Evolutionary conservation across 2,329 filamentous ascomycete species (phyloP).

Genomic region (Nothophaeocryptopus gaeumannii): DNA sequence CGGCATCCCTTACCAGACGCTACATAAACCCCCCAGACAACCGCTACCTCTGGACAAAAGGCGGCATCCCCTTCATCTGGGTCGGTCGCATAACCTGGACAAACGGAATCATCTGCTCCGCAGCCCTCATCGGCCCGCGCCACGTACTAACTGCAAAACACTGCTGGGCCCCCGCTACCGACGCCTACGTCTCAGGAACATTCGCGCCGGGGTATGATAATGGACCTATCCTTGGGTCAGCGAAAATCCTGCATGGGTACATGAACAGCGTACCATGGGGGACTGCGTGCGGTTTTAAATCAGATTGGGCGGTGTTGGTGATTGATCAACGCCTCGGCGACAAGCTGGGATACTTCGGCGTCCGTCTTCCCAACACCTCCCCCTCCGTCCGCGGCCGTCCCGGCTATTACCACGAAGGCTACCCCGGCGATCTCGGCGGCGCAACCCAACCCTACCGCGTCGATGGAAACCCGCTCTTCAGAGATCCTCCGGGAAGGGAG

Average conservation of each 20-base stretch:
- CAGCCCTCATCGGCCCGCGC: conserved; percentile 10
- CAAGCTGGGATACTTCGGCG: conserved; percentile 15
- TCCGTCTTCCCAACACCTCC: conserved; percentile 2
- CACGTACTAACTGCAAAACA: conserved; percentile 15
- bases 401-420: conserved; percentile 10
- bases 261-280: conserved; percentile 5
- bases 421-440: conserved; percentile 13
- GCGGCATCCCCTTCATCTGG: conserved; percentile 1
- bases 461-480: conserved; percentile 9
- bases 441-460: conserved; percentile 11
- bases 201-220: conserved; percentile 15
- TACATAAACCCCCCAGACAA: conserved; percentile 2
- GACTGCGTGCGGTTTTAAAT: conserved; percentile 11
- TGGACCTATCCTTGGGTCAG: conserved; percentile 7
- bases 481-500: neutral
- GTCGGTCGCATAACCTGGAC: conserved; percentile 3
- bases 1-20: neutral
- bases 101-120: conserved; percentile 8
- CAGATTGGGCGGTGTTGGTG: conserved; percentile 15
- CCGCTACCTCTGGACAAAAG: conserved; percentile 1
- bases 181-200: neutral
- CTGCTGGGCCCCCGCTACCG: conserved; percentile 2
- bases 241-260: neutral
- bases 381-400: neutral
- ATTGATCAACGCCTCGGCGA: conserved; percentile 8